Percentiles rank a stretch among this genome's conserved stretches.
Conservation (phyloP, 805 yeast species). For the Grigorovia yakushimaensis region DNA sequence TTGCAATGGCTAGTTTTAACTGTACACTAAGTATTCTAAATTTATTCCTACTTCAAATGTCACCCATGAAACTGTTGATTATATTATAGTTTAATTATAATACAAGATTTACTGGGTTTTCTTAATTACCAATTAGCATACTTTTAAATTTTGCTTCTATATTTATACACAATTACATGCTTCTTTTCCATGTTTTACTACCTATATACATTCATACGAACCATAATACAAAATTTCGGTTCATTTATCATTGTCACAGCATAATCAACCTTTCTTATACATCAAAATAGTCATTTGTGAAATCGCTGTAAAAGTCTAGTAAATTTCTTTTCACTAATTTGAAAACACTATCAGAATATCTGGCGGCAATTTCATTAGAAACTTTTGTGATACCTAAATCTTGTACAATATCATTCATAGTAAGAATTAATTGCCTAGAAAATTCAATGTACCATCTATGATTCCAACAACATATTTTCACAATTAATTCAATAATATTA, state of each 20-base stretch:
- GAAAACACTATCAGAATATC: constrained; percentile 39
- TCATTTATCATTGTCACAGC: not conserved
- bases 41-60: too few species aligned
- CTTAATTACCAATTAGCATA: not conserved
- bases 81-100: too few species aligned
- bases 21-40: too few species aligned
- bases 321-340: constrained; percentile 22
- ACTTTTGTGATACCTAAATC: constrained; percentile 75
- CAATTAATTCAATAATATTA: constrained; percentile 55
- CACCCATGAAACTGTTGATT: too few species aligned
- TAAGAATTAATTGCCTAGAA: constrained; percentile 55
- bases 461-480: constrained; percentile 89
- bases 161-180: not conserved
- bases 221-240: not conserved
- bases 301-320: constrained; percentile 19
- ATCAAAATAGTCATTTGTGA: constrained; percentile 24
- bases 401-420: constrained; percentile 51
- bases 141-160: not conserved
- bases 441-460: constrained; percentile 96
- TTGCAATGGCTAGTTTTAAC: too few species aligned
- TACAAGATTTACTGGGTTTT: too few species aligned
- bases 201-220: not conserved
- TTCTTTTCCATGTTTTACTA: not conserved
- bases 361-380: constrained; percentile 58
- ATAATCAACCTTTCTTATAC: not conserved